These are phyloP conservation scores for Saksenaea vasiformis DNA, from an alignment of 371 early-diverging fungal genomes.

Conservation along the genomic window DNA sequence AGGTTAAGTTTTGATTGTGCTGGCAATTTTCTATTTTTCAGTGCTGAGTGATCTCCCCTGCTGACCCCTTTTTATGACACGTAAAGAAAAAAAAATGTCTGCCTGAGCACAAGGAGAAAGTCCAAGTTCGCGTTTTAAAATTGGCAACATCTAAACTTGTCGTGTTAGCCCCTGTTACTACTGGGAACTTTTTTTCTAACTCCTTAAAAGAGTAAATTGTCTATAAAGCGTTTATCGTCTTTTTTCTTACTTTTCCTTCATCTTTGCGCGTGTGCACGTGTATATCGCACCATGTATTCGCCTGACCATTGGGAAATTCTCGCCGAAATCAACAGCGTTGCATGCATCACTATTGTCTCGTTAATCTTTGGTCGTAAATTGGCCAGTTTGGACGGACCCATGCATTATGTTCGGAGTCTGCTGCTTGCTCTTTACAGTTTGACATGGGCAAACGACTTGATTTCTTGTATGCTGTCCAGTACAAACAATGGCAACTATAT, in stretches of 20 bases:
- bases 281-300: constrained; percentile 33
- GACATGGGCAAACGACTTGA: constrained; percentile 53
- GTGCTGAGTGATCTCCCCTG: background rate
- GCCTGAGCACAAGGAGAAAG: background rate
- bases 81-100: background rate
- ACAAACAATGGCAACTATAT: constrained; percentile 56
- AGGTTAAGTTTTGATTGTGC: background rate
- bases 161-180: background rate
- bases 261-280: background rate
- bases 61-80: background rate
- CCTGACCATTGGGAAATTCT: constrained; percentile 52
- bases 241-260: background rate
- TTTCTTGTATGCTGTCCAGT: constrained; percentile 53
- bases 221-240: background rate
- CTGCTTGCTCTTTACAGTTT: constrained; percentile 41
- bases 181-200: background rate
- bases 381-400: constrained; percentile 44
- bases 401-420: constrained; percentile 52
- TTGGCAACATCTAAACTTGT: constrained; percentile 4
- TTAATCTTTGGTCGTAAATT: constrained; percentile 58
- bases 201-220: background rate
- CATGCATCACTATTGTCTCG: constrained; percentile 54
- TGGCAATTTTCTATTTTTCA: background rate
- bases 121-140: background rate
- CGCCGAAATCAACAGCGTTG: constrained; percentile 48